Conservation (phyloP, 495 filamentous ascomycete genomes). For the Hypoxylon fuscum region DNA sequence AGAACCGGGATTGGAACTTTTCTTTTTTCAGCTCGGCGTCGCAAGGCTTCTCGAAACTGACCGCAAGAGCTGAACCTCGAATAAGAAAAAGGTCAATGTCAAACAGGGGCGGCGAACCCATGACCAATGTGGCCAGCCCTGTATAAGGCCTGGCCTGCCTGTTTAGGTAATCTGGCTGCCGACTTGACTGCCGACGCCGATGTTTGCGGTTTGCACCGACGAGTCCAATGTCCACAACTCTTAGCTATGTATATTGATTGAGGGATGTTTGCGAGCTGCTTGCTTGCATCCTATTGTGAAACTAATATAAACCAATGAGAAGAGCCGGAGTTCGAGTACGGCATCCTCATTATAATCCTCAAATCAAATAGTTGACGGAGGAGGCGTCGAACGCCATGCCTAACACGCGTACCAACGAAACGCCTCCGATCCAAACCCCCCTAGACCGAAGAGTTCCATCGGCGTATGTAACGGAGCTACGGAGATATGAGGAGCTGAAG, state of each 20-base stretch:
- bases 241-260: neutral
- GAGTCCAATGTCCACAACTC: neutral
- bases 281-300: conserved; percentile 19
- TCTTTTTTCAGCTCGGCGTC: conserved; percentile 34
- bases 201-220: conserved; percentile 27
- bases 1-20: conserved; percentile 16
- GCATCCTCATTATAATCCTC: no score
- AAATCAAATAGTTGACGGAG: neutral
- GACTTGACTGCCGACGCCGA: conserved; percentile 2
- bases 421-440: neutral
- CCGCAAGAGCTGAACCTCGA: conserved; percentile 28
- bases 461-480: no score
- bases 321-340: conserved; percentile 22
- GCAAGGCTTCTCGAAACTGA: conserved; percentile 25
- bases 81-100: conserved; percentile 3
- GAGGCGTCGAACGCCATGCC: neutral
- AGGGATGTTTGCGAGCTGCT: conserved; percentile 21
- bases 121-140: conserved; percentile 12
- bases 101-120: conserved; percentile 14
- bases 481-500: conserved; percentile 13
- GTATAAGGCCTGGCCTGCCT: conserved; percentile 19
- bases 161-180: conserved; percentile 11
- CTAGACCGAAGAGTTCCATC: conserved; percentile 1
- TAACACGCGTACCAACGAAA: conserved; percentile 26
- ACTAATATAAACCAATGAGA: conserved; percentile 30